Conservation (phyloP, 345 rosid genomes). For the Dipteronia sinensis region DNA sequence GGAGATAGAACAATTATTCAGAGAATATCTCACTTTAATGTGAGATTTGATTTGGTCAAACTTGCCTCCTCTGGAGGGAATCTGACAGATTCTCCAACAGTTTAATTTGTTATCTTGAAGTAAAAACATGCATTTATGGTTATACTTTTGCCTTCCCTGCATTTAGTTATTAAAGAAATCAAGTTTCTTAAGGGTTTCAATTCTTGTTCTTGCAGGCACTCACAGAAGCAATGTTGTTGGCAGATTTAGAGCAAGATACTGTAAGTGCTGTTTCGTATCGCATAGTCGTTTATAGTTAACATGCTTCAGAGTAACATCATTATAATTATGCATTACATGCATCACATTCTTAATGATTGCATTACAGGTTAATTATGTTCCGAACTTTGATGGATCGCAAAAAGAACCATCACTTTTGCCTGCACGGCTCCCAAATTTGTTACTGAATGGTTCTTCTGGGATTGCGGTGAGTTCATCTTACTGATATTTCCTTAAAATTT, state of each 20-base stretch:
- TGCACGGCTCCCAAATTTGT: conserved; percentile 84
- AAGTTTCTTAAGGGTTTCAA: not conserved
- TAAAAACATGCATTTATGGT: not conserved
- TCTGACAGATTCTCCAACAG: not conserved
- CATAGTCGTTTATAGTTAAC: conserved; percentile 10
- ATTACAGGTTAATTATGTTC: conserved; percentile 88
- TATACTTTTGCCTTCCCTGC: not conserved
- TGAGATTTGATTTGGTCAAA: not conserved
- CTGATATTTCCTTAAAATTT: conserved; percentile 1
- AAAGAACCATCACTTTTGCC: conserved; percentile 91
- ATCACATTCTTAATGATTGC: conserved; percentile 3
- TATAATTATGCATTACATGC: not conserved
- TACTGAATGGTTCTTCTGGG: conserved; percentile 96
- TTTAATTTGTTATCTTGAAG: not conserved
- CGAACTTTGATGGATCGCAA: conserved; percentile 90
- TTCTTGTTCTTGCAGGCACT: conserved; percentile 57
- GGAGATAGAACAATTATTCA: not conserved
- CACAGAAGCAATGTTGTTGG: conserved; percentile 77
- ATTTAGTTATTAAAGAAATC: conserved; percentile 10
- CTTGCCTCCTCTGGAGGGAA: not conserved
- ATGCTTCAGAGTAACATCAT: not conserved
- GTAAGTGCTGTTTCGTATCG: conserved; percentile 42
- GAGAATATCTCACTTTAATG: not conserved
- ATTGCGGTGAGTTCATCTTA: conserved; percentile 67
- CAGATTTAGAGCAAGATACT: conserved; percentile 86